phyloP scores from a whole-genome alignment of 1,284 basidiomycete species.

The Agaricales sp. region DNA sequence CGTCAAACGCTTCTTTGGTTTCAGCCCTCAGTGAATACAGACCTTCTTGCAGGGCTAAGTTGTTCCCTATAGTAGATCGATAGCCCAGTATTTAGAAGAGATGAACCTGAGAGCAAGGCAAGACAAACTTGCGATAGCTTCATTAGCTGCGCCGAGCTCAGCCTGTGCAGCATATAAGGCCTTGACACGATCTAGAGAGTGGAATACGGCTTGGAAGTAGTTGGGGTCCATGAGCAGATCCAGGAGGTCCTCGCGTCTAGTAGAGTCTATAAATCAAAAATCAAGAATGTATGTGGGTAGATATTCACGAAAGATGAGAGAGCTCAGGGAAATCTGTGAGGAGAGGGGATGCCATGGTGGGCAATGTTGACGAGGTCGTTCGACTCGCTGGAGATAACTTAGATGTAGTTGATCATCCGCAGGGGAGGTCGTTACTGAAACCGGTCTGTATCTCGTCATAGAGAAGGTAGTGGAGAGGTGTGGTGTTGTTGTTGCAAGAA shows the following conservation, averaged over 20 bases:
- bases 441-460: too few species aligned
- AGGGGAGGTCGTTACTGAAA: too few species aligned
- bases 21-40: slow-evolving; percentile 67
- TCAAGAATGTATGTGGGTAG: too few species aligned
- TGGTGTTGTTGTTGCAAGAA: too few species aligned
- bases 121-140: slow-evolving; percentile 69
- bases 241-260: slow-evolving; percentile 79
- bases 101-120: slow-evolving; percentile 3
- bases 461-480: too few species aligned
- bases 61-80: slow-evolving; percentile 41
- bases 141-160: slow-evolving; percentile 74
- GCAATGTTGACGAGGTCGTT: too few species aligned
- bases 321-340: background rate
- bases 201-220: slow-evolving; percentile 83
- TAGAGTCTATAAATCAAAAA: too few species aligned
- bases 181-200: slow-evolving; percentile 66
- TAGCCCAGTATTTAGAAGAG: slow-evolving; percentile 6
- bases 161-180: slow-evolving; percentile 65
- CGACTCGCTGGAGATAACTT: too few species aligned
- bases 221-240: slow-evolving; percentile 71
- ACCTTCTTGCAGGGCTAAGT: slow-evolving; percentile 63
- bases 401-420: too few species aligned
- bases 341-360: background rate
- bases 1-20: slow-evolving; percentile 76
- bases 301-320: background rate